Evolutionary conservation across 2,329 filamentous ascomycete species (phyloP), one percentile per base, ranked within the genome.

Genomic region (Diaporthe batatas): DNA sequence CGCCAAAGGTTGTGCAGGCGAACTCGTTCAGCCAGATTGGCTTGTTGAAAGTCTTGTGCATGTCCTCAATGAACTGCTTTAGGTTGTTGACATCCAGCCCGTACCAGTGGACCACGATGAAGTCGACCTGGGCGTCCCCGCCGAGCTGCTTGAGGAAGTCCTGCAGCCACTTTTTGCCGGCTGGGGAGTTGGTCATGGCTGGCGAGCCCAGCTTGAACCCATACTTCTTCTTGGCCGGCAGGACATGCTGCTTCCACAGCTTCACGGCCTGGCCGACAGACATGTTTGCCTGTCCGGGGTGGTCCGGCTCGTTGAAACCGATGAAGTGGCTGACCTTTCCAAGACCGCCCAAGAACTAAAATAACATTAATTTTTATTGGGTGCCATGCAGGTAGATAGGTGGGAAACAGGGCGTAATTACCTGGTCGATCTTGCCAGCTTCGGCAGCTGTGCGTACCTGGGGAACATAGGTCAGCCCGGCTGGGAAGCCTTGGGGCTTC

Each of bases 1-100:
- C 70, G 3, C 70, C 62, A 11, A 72, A 72, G 10, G 62, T 62
- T n/a, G 70, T 72, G 44, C 70, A 72, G n/a, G 70, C 70, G 39
- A 72, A 68, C 42, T 72, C 70, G 32, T 58, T 72, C 39, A 72
- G 70, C 70, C 70, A 68, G 42, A 72, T 8, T 8, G 70, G 70
- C 64, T 68, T 72, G 29, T 69, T 62, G 44, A 72, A 72, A 0
- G 70, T 72, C 39, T 49, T 59, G 53, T 72, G 70, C 42, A 68
- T 68, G 42, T 72, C 70, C 39, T 59, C 62, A 14, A 68, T 25
- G 44, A 68, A 72, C n/a, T 36, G 23, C 51, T 57, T 49, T 11
- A 72, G 70, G 51, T 68, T 57, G 29, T 59, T 49, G 53, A 69
- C 53, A n/a, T 72, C 49, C 18, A 68, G 39, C 12, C 70, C 70